phyloP scores from a whole-genome alignment of 2,329 filamentous ascomycete species.

The Talaromyces sp. region DNA sequence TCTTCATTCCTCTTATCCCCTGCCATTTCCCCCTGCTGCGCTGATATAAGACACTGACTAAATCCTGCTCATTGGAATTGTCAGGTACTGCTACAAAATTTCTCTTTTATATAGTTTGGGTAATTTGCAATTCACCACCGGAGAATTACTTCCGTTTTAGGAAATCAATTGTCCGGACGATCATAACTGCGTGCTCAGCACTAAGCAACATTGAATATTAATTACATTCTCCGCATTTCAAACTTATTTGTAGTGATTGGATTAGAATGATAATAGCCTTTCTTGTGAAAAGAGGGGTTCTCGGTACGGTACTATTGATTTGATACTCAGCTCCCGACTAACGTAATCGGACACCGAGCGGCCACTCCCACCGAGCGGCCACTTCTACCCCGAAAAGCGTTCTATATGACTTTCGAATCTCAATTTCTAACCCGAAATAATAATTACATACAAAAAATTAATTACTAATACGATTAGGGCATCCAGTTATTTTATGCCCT shows the following conservation, averaged over 20 bases:
- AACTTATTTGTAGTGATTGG: not conserved
- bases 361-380: too few relatives aligned
- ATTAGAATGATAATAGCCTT: not conserved
- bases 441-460: constrained; percentile 5
- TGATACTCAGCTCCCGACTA: not conserved
- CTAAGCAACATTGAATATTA: not conserved
- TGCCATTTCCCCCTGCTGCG: not conserved
- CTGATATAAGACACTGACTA: not conserved
- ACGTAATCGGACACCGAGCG: too few relatives aligned
- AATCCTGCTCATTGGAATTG: not conserved
- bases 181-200: not conserved
- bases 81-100: not conserved
- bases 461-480: constrained; percentile 1
- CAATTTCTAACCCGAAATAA: not conserved
- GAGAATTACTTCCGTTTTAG: not conserved
- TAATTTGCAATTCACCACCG: not conserved
- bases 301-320: too few relatives aligned
- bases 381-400: too few relatives aligned
- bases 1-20: not conserved
- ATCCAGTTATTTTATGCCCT: not conserved
- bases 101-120: not conserved
- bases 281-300: not conserved
- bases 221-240: not conserved
- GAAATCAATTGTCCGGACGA: not conserved
- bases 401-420: too few relatives aligned